Conservation (phyloP, 768 basidiomycete species). For the Favolaschia claudopus region DNA sequence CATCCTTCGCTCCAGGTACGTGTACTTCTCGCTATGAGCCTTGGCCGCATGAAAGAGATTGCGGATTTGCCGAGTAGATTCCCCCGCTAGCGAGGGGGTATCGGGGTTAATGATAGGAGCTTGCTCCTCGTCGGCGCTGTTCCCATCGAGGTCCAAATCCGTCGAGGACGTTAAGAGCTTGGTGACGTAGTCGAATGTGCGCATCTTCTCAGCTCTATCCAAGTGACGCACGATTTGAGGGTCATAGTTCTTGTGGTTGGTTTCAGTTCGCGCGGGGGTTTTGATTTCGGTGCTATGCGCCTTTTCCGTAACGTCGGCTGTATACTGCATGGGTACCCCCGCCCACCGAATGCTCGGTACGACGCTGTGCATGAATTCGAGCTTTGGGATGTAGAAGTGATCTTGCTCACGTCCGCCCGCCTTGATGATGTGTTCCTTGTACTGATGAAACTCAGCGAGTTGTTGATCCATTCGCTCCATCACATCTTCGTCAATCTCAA, state of each 20-base stretch:
- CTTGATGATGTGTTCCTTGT: slow-evolving; percentile 43
- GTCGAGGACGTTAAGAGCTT: no score
- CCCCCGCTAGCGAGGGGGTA: not conserved
- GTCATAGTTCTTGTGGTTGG: slow-evolving; percentile 42
- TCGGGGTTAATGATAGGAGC: no score
- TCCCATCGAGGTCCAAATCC: slow-evolving; percentile 18
- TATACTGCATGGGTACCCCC: slow-evolving; percentile 44
- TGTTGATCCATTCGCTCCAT: slow-evolving; percentile 28
- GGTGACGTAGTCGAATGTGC: slow-evolving; percentile 36
- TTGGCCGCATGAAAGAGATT: slow-evolving; percentile 16
- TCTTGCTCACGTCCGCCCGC: slow-evolving; percentile 37
- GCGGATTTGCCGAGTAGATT: not conserved
- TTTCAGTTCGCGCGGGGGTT: slow-evolving; percentile 33
- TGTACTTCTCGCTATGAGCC: slow-evolving; percentile 1
- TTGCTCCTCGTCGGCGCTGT: slow-evolving; percentile 2
- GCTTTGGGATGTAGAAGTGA: slow-evolving; percentile 53
- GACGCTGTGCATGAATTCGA: slow-evolving; percentile 46
- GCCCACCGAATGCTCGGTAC: slow-evolving; percentile 32
- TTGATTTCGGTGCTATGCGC: slow-evolving; percentile 43
- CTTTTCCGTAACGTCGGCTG: slow-evolving; percentile 43
- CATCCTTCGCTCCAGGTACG: slow-evolving; percentile 20
- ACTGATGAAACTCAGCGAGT: slow-evolving; percentile 39
- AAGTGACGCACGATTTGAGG: slow-evolving; percentile 42
- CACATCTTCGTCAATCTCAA: slow-evolving; percentile 29
- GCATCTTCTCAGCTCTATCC: slow-evolving; percentile 39